phyloP scores from a whole-genome alignment of 805 yeast species.

The Zygoascus tannicola region DNA sequence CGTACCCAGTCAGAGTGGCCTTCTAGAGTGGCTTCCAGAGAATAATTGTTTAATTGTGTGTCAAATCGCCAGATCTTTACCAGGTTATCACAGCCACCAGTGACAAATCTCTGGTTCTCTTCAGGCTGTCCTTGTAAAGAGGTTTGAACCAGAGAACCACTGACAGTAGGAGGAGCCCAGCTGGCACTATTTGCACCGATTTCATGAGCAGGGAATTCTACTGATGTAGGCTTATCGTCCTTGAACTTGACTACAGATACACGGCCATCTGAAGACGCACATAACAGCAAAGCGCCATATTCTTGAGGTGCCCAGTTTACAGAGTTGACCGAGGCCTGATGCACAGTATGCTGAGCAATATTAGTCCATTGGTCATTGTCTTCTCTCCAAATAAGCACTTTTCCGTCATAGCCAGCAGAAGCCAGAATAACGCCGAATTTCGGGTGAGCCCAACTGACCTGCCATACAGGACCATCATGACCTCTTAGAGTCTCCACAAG shows the following conservation, averaged over 20 bases:
- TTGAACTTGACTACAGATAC: conserved; percentile 85
- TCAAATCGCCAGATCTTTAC: conserved; percentile 85
- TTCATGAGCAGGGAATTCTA: conserved; percentile 69
- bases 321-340: conserved; percentile 89
- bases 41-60: conserved; percentile 45
- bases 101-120: conserved; percentile 52
- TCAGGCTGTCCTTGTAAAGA: conserved; percentile 19
- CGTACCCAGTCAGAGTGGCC: conserved; percentile 99
- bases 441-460: conserved; percentile 98
- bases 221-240: conserved; percentile 60
- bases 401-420: conserved; percentile 91
- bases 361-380: conserved; percentile 81
- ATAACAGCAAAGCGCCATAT: conserved; percentile 82
- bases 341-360: conserved; percentile 78
- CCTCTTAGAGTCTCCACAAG: conserved; percentile 78
- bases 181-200: conserved; percentile 92
- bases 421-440: conserved; percentile 93
- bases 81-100: conserved; percentile 92
- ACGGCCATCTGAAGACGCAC: conserved; percentile 89
- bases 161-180: conserved; percentile 41
- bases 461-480: conserved; percentile 99
- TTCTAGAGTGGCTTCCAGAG: conserved; percentile 63
- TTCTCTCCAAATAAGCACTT: conserved; percentile 90
- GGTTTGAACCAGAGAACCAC: conserved; percentile 26
- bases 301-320: conserved; percentile 97